Evolutionary conservation across 495 filamentous ascomycete species (phyloP).

Genomic region (Penicillium egyptiacum): DNA sequence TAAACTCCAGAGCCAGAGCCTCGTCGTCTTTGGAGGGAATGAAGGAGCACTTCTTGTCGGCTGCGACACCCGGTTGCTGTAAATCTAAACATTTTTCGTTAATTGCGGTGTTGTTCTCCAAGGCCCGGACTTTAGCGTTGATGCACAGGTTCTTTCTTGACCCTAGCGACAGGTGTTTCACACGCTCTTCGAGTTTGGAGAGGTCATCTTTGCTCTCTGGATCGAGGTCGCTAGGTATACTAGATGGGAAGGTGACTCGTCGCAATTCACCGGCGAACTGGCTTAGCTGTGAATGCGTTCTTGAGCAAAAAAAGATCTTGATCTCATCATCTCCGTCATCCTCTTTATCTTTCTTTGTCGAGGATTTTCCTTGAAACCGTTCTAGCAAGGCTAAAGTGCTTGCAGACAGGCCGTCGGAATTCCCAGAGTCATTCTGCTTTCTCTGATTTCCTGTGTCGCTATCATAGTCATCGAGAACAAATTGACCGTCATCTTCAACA

Average conservation of each 20-base stretch:
- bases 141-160: conserved; percentile 94
- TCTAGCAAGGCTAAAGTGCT: conserved; percentile 45
- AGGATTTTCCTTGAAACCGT: conserved; percentile 37
- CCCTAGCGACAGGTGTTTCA: conserved; percentile 86
- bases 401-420: conserved; percentile 42
- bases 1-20: conserved; percentile 69
- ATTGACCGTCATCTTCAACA: conserved; percentile 64
- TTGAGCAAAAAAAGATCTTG: conserved; percentile 91
- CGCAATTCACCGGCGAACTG: conserved; percentile 92
- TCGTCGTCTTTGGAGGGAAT: conserved; percentile 77
- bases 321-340: conserved; percentile 53
- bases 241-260: conserved; percentile 73
- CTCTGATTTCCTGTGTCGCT: conserved; percentile 58
- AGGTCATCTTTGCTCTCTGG: conserved; percentile 27
- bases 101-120: conserved; percentile 76
- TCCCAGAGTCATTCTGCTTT: conserved; percentile 19
- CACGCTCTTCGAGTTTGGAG: conserved; percentile 51
- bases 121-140: conserved; percentile 72
- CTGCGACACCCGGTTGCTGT: conserved; percentile 69
- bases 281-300: conserved; percentile 91
- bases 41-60: conserved; percentile 71
- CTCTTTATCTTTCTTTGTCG: conserved; percentile 48
- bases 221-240: conserved; percentile 41
- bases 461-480: conserved; percentile 76
- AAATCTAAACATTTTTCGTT: conserved; percentile 94